A percentile compares a stretch with the other conserved stretches of the same genome.
phyloP scores from a whole-genome alignment of 2,329 filamentous ascomycete species.

The Apiospora saccharicola region DNA sequence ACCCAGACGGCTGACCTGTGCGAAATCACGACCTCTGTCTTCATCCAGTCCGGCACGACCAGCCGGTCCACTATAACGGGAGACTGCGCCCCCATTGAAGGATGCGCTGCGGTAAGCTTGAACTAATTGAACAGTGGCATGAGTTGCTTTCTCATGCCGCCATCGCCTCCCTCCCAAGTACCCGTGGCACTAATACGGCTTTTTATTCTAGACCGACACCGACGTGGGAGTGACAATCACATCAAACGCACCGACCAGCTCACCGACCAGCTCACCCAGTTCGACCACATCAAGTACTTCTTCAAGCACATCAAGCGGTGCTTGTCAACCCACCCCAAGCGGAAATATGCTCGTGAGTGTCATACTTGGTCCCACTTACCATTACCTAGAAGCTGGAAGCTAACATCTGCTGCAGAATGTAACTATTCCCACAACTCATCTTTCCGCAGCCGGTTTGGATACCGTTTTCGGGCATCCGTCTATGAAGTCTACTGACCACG shows the following conservation, averaged over 20 bases:
- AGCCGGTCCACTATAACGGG: slow-evolving; percentile 25
- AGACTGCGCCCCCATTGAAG: not conserved
- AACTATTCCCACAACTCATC: not conserved
- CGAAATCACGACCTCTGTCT: slow-evolving; percentile 25
- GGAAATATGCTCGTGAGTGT: not conserved
- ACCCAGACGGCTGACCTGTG: slow-evolving; percentile 28
- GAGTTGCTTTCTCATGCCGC: not conserved
- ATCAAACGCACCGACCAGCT: not conserved
- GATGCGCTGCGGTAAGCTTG: not conserved
- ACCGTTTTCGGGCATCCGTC: not conserved
- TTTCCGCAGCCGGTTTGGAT: not conserved
- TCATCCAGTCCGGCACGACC: not conserved
- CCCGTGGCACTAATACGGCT: not conserved
- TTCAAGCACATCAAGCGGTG: not conserved
- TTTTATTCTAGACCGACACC: not conserved
- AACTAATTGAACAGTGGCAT: too few relatives aligned
- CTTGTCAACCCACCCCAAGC: not conserved
- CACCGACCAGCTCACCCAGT: not conserved
- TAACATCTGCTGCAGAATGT: not conserved
- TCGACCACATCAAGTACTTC: not conserved
- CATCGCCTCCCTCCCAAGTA: not conserved
- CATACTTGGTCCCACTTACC: not conserved
- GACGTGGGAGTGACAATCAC: not conserved
- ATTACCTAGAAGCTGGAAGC: not conserved
- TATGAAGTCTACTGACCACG: not conserved